Evolutionary conservation across 192 early-diverging fungal species (phyloP), one percentile per base, ranked within the genome.

Genomic region (Backusella westeae): DNA sequence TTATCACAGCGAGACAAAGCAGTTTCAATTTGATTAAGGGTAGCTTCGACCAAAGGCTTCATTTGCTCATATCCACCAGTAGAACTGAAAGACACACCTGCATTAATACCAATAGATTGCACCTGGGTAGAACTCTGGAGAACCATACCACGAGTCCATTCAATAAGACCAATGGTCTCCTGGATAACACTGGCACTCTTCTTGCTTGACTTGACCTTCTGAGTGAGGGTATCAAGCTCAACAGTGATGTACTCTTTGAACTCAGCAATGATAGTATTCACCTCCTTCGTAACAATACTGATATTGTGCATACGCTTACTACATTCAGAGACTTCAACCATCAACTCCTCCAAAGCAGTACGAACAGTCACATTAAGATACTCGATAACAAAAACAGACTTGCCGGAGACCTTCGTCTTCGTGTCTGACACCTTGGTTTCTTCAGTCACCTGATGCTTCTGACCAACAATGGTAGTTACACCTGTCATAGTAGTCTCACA

Each of bases 131-230:
- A 42, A 26, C 44, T 42, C 38, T 76, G 75, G 21, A 76, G 26
- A 34, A 76, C 46, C 75, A 76, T 70, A 63, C 68, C 68, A 38
- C 68, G 67, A 56, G 75, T 70, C 75, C 75, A 76, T 42, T 71
- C 70, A 29, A 49, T 46, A n/a, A 76, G 36, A 4, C 34, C 15
- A 53, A 34, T 38, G 8, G 14, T 4, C 1, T 52, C 65, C 52
- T 76, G 75, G 26, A 32, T 66, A 56, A 32, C 46, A 52, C 49
- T 39, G 15, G 75, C 36, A n/a, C 56, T 23, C 36, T 49, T 41
- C 67, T 69, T 76, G 44, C 34, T 34, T 4, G 23, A 34, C 14
- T 38, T 65, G 2, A 65, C 19, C 8, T 36, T 44, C 29, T 75
- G 34, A 35, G 41, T 46, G 10, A 63, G 34, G 26, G 42, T 67